phyloP scores from a whole-genome alignment of 257 asterid species.

The Craterostigma plantagineum region DNA sequence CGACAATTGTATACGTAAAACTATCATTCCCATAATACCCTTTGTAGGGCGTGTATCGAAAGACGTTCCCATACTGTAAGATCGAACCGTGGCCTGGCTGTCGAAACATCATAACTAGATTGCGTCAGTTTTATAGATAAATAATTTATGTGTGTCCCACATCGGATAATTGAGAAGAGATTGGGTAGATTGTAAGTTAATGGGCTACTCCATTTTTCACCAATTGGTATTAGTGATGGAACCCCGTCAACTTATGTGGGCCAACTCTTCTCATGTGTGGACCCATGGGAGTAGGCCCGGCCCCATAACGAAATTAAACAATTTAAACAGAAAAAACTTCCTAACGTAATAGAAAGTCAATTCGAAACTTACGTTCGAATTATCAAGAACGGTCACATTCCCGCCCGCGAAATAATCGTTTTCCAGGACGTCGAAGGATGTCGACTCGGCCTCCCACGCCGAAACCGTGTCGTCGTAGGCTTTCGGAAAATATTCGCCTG shows the following conservation, averaged over 20 bases:
- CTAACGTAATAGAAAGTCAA: background rate
- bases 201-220: too few relatives aligned
- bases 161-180: too few relatives aligned
- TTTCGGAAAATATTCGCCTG: slow-evolving; percentile 75
- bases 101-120: background rate
- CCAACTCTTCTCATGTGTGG: too few relatives aligned
- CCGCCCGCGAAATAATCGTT: slow-evolving; percentile 60
- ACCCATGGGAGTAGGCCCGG: too few relatives aligned
- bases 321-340: background rate
- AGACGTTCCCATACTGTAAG: slow-evolving; percentile 33
- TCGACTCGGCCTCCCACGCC: slow-evolving; percentile 87
- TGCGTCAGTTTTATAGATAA: too few relatives aligned
- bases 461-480: slow-evolving; percentile 33
- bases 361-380: slow-evolving; percentile 30
- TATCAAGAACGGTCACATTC: slow-evolving; percentile 42
- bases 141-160: too few relatives aligned
- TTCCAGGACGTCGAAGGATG: slow-evolving; percentile 37
- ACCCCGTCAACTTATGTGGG: too few relatives aligned
- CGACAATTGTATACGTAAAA: slow-evolving; percentile 44
- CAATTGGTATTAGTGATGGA: too few relatives aligned
- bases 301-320: too few relatives aligned
- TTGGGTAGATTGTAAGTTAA: too few relatives aligned
- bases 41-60: slow-evolving; percentile 67
- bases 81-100: slow-evolving; percentile 84
- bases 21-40: slow-evolving; percentile 63